Percentiles rank a stretch among this genome's conserved stretches.
phyloP scores from a whole-genome alignment of 2,329 filamentous ascomycete genomes.

The Fusarium sterilihyphosum region DNA sequence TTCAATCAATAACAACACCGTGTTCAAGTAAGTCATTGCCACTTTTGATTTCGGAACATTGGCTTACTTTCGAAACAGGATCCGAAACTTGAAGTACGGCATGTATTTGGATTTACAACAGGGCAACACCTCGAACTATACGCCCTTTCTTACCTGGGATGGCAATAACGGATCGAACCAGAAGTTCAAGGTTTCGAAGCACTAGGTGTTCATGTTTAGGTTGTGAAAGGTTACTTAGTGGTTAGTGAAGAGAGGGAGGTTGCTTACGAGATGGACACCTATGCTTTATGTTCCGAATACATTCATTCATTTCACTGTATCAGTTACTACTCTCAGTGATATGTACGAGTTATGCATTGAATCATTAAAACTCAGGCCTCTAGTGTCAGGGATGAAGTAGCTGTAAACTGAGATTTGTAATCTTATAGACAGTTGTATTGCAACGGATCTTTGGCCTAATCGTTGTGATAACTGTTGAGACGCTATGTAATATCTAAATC shows the following conservation, averaged over 20 bases:
- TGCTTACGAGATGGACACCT: not conserved
- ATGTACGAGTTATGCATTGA: not conserved
- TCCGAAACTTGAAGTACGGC: not conserved
- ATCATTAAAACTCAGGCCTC: not conserved
- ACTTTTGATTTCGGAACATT: too few species aligned
- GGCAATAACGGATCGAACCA: not conserved
- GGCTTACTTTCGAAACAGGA: not conserved
- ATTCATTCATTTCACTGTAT: not conserved
- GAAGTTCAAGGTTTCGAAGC: not conserved
- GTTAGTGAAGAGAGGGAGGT: not conserved
- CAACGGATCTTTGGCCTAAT: not conserved
- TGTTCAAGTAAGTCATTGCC: not conserved
- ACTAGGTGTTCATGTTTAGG: not conserved
- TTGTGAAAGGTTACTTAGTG: not conserved
- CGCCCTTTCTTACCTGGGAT: not conserved
- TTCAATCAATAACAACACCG: not conserved
- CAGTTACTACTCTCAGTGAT: accelerated
- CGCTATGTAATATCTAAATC: accelerated
- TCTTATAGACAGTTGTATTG: accelerated
- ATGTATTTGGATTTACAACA: accelerated
- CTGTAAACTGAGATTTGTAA: not conserved
- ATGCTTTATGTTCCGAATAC: not conserved
- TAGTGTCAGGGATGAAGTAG: not conserved
- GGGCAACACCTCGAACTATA: accelerated
- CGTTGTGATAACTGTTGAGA: not conserved